Evolutionary conservation across 192 early-diverging fungal genomes (phyloP), one percentile per base, ranked within the genome.

Genomic region (Backusella psychrophila): DNA sequence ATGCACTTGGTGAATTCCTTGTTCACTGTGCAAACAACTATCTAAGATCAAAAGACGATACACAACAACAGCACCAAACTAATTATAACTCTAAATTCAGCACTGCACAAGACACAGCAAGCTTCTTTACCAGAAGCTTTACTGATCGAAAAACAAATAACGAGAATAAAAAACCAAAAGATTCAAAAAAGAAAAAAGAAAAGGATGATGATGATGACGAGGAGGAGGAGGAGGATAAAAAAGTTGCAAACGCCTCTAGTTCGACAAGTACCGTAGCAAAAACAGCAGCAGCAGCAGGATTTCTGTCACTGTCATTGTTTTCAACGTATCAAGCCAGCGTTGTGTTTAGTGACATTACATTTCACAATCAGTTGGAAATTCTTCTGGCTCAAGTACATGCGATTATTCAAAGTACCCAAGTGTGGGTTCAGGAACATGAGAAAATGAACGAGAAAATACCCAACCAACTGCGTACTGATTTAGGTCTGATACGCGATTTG

Each of bases 401-500:
- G 9, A 82, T 86, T 6, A 29, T 85, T 26, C 77, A 85, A 42
- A 84, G 82, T 33, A 85, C 83, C 1, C 74, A 83, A 53, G 82
- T 77, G n/a, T 87, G 86, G 86, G 84, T 85, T 26, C 81, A 80
- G 38, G 85, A 87, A 65, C 78, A 80, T 59, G 78, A 81, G 44
- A 70, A 81, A 42, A 39, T 82, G 35, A 67, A 66, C 4, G 77
- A 82, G 29, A 73, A 76, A 29, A 78, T 85, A 31, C 86, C 84
- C 6, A 80, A 81, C 31, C 78, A 82, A 39, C 31, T 87, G 14
- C 73, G 39, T 2, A 67, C 75, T 6, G 86, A 87, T 42, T 21
- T 86, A 19, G 66, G 53, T 9, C 68, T 73, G 52, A 79, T 87
- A 41, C 77, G 81, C 67, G 82, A 84, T 17, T 44, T 87, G n/a